Evolutionary conservation across 129 eudicot genomes (phyloP).

Genomic region (Ambrosia trifida): DNA sequence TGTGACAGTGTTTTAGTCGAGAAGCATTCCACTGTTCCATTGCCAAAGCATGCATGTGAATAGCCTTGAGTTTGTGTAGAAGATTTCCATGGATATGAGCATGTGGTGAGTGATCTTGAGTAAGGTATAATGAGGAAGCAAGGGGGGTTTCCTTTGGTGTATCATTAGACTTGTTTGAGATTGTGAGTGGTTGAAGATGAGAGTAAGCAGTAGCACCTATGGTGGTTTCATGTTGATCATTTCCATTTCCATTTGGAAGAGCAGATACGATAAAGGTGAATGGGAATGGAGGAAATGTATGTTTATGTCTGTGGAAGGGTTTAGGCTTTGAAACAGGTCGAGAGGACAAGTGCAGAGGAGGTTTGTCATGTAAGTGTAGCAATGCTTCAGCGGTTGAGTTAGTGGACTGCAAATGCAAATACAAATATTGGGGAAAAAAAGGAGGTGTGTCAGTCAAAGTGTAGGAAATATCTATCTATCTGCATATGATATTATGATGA

Average conservation of each 20-base stretch:
- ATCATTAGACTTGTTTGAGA: constrained; percentile 29
- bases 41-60: constrained; percentile 71
- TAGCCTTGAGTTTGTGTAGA: constrained; percentile 73
- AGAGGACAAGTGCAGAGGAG: constrained; percentile 38
- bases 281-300: constrained; percentile 17
- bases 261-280: constrained; percentile 40
- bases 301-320: constrained; percentile 20
- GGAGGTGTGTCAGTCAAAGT: too few relatives aligned
- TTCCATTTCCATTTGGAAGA: constrained; percentile 40
- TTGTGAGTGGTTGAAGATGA: constrained; percentile 37
- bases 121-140: constrained; percentile 34
- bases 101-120: constrained; percentile 27
- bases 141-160: constrained; percentile 23
- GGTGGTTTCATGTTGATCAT: constrained; percentile 39
- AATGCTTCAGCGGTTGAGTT: constrained; percentile 27
- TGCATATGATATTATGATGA: neutral
- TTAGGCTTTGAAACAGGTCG: constrained; percentile 27
- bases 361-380: constrained; percentile 38
- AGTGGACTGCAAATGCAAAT: constrained; percentile 38
- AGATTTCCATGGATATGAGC: constrained; percentile 40
- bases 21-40: constrained; percentile 83
- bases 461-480: neutral
- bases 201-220: constrained; percentile 42
- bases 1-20: constrained; percentile 52
- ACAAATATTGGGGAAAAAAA: too few relatives aligned